Conservation (phyloP, 352 stramenopile species). For the Globisporangium perplexum region DNA sequence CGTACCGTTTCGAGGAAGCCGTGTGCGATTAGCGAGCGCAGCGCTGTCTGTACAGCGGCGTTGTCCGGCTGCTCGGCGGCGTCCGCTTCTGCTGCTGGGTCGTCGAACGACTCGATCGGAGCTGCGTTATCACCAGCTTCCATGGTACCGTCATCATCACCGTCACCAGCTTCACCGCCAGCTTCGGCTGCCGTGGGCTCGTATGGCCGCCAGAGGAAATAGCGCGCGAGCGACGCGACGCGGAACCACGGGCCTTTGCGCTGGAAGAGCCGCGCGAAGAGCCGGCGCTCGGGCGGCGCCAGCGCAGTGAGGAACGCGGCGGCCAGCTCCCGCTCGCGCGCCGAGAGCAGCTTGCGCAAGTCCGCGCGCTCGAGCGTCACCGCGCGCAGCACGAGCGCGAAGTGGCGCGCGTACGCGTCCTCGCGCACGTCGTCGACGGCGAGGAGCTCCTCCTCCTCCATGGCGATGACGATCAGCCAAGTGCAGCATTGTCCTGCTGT, state of each 20-base stretch:
- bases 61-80: slow-evolving; percentile 5
- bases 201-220: slow-evolving; percentile 26
- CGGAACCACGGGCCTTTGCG: slow-evolving; percentile 76
- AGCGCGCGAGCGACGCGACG: slow-evolving; percentile 49
- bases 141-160: not conserved
- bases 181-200: not conserved
- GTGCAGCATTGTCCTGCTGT: no score
- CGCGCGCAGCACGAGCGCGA: slow-evolving; percentile 44
- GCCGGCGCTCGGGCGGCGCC: slow-evolving; percentile 40
- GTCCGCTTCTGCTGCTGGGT: not conserved
- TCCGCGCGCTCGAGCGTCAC: slow-evolving; percentile 40
- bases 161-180: not conserved
- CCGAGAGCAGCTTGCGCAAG: slow-evolving; percentile 40
- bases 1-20: slow-evolving; percentile 10
- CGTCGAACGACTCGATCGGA: no score
- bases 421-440: slow-evolving; percentile 7
- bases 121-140: no score
- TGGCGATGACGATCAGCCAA: not conserved
- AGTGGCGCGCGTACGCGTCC: slow-evolving; percentile 66
- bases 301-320: slow-evolving; percentile 42
- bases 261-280: slow-evolving; percentile 76
- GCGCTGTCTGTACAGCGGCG: slow-evolving; percentile 4
- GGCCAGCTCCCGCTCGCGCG: slow-evolving; percentile 32
- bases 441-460: not conserved
- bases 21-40: slow-evolving; percentile 5